These are phyloP conservation scores for Lasiodiplodia theobromae DNA, from an alignment of 2,329 filamentous ascomycete species.

Conservation along the genomic window DNA sequence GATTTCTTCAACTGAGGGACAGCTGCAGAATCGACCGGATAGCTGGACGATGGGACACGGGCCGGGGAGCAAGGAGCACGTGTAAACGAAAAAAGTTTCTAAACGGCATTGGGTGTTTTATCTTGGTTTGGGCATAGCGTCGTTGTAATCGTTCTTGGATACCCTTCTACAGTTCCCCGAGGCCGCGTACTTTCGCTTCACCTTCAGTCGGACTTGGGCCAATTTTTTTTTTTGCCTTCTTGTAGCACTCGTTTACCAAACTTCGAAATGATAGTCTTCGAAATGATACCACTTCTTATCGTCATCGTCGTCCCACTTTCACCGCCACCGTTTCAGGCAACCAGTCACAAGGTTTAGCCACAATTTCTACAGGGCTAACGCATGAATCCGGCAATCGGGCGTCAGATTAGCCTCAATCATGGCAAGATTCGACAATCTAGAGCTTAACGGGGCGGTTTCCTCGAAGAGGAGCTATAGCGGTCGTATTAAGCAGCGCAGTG, in stretches of 20 bases:
- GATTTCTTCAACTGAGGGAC: slow-evolving; percentile 15
- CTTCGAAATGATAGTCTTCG: neutral
- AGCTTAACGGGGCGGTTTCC: neutral
- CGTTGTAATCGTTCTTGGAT: slow-evolving; percentile 23
- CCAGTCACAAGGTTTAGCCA: neutral
- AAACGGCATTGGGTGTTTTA: neutral
- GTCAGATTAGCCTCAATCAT: neutral
- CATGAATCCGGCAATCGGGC: slow-evolving; percentile 1
- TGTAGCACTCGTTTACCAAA: neutral
- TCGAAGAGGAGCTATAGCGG: neutral
- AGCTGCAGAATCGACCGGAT: slow-evolving; percentile 31
- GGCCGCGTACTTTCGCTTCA: slow-evolving; percentile 13
- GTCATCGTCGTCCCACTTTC: neutral
- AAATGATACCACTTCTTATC: slow-evolving; percentile 9
- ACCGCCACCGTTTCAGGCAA: neutral
- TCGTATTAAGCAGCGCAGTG: neutral
- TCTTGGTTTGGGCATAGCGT: slow-evolving; percentile 10
- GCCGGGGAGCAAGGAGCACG: slow-evolving; percentile 31
- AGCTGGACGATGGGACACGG: slow-evolving; percentile 32
- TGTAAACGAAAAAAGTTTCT: slow-evolving; percentile 28
- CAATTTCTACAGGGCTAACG: neutral
- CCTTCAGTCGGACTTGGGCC: neutral
- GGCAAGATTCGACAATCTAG: neutral
- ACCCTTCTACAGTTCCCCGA: slow-evolving; percentile 18
- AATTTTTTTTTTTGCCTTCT: neutral